Evolutionary conservation across 164 flowering plant species (phyloP).

Genomic region (Paratinospora sagittata): DNA sequence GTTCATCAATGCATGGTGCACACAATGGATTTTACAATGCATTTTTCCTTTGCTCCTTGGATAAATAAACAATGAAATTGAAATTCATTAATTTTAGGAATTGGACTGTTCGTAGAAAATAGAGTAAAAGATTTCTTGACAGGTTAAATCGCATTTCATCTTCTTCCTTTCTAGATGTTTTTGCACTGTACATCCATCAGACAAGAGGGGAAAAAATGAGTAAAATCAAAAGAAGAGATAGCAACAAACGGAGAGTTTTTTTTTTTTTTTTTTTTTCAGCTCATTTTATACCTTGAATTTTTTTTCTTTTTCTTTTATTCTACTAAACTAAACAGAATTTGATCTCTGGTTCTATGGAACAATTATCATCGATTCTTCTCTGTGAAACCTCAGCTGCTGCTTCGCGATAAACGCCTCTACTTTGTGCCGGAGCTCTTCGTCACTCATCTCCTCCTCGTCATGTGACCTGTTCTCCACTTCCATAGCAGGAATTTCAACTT

Average conservation of each 20-base stretch:
- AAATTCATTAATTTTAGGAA: too few species aligned
- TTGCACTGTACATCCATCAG: background rate
- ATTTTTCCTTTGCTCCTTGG: too few species aligned
- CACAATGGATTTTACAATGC: too few species aligned
- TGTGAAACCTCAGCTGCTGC: slow-evolving; percentile 26
- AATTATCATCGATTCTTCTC: slow-evolving; percentile 28
- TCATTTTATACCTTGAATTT: background rate
- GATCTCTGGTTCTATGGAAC: slow-evolving; percentile 13
- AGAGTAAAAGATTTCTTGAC: too few species aligned
- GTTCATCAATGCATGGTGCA: too few species aligned
- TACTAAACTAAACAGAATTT: background rate
- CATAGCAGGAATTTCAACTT: background rate
- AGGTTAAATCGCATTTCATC: too few species aligned
- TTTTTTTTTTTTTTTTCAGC: background rate
- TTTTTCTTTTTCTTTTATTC: background rate
- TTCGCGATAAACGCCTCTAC: slow-evolving; percentile 37
- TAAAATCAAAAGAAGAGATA: background rate
- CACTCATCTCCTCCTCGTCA: slow-evolving; percentile 21
- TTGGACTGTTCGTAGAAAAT: too few species aligned
- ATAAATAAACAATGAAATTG: too few species aligned
- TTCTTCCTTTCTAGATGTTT: too few species aligned
- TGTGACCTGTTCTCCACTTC: background rate
- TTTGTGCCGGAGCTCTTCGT: slow-evolving; percentile 30
- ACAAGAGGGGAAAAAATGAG: background rate
- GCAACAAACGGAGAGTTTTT: background rate